Evolutionary conservation across 352 stramenopile genomes (phyloP).

Genomic region (Phytopythium ostracodes): DNA sequence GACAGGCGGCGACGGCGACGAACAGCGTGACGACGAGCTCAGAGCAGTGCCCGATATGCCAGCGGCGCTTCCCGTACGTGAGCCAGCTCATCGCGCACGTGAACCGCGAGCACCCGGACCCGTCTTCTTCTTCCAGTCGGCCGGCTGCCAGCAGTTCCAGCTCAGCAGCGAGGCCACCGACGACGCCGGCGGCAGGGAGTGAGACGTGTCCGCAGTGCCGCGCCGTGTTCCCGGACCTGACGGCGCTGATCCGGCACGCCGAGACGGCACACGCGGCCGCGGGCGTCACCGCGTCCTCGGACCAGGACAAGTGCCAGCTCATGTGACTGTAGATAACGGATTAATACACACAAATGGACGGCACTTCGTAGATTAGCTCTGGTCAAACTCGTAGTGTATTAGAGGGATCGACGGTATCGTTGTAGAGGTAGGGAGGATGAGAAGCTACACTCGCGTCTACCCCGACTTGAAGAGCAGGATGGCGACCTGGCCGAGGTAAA

Average conservation of each 20-base stretch:
- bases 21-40: constrained; percentile 31
- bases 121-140: constrained; percentile 4
- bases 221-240: constrained; percentile 46
- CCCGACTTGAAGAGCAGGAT: constrained; percentile 94
- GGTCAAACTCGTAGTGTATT: background rate
- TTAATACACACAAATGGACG: background rate
- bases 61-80: constrained; percentile 69
- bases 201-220: constrained; percentile 74
- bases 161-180: no score
- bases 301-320: constrained; percentile 55
- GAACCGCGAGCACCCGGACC: constrained; percentile 62
- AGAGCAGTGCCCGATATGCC: constrained; percentile 69
- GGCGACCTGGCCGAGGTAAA: constrained; percentile 93
- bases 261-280: constrained; percentile 53
- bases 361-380: no score
- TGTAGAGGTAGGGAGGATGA: background rate
- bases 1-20: background rate
- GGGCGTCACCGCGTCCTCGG: constrained; percentile 6
- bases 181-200: constrained; percentile 12
- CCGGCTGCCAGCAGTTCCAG: constrained; percentile 2
- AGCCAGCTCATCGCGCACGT: constrained; percentile 73
- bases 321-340: constrained; percentile 28
- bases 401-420: constrained; percentile 4
- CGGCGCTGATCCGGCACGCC: constrained; percentile 55
- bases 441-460: constrained; percentile 13